Percentiles rank a stretch among this genome's conserved stretches.
Conservation (phyloP, 2,329 filamentous ascomycete species). For the Davidsoniella virescens region DNA sequence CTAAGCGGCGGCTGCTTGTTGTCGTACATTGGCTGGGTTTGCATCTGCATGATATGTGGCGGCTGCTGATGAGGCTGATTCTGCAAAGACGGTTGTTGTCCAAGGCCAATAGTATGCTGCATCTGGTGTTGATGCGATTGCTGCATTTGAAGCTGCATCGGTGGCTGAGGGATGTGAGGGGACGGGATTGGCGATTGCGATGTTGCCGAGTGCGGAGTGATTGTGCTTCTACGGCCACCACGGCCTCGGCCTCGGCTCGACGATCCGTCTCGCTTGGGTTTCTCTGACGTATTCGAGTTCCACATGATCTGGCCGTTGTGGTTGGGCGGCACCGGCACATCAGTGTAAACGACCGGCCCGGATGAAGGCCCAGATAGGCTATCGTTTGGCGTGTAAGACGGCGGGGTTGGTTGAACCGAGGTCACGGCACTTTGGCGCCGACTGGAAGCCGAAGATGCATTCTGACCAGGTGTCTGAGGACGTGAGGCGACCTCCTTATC, state of each 20-base stretch:
- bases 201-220: no score
- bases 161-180: background rate
- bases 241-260: slow-evolving; percentile 9
- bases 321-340: slow-evolving; percentile 7
- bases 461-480: background rate
- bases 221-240: slow-evolving; percentile 3
- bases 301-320: slow-evolving; percentile 13
- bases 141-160: background rate
- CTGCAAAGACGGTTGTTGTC: background rate
- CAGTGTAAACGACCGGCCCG: background rate
- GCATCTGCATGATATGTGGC: slow-evolving; percentile 5
- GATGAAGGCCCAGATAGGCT: slow-evolving; percentile 5
- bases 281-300: slow-evolving; percentile 8
- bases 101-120: no score
- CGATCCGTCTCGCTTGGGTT: background rate
- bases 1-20: slow-evolving; percentile 9
- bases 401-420: background rate
- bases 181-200: no score
- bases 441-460: background rate
- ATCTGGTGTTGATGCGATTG: background rate
- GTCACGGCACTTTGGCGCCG: background rate
- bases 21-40: slow-evolving; percentile 8
- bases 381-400: slow-evolving; percentile 2
- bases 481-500: background rate
- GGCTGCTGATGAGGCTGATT: background rate